Evolutionary conservation across 306 rosid species (phyloP).

Genomic region (Canavalia gladiata): DNA sequence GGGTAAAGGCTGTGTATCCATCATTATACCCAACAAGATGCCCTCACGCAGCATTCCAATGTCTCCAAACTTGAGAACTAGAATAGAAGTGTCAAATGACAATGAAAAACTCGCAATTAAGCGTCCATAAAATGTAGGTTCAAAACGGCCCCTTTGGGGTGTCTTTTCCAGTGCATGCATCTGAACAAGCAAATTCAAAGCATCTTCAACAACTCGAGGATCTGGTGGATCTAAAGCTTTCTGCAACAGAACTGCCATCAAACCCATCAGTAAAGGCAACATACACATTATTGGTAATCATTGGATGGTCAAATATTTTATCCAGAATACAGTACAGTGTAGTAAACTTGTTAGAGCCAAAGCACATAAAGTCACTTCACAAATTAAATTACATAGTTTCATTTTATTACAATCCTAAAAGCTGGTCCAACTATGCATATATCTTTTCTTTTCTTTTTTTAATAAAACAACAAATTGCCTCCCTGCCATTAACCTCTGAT

Average conservation of each 20-base stretch:
- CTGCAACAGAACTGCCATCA: conserved; percentile 75
- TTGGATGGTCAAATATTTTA: conserved; percentile 11
- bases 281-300: conserved; percentile 29
- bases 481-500: background rate
- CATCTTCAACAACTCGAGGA: conserved; percentile 74
- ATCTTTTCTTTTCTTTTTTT: background rate
- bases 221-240: conserved; percentile 85
- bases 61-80: conserved; percentile 85
- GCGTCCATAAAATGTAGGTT: conserved; percentile 87
- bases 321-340: background rate
- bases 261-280: conserved; percentile 39
- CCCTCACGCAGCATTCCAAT: conserved; percentile 88
- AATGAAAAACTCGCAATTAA: conserved; percentile 78
- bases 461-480: background rate
- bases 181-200: conserved; percentile 70
- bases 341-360: conserved; percentile 17
- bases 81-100: conserved; percentile 83
- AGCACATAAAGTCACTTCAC: conserved; percentile 11
- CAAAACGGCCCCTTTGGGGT: conserved; percentile 73
- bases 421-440: background rate
- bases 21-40: conserved; percentile 80
- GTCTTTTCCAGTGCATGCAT: conserved; percentile 69
- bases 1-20: conserved; percentile 88
- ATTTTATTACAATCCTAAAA: conserved; percentile 31
- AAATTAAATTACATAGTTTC: conserved; percentile 10